Evolutionary conservation across 2,329 filamentous ascomycete species (phyloP), one percentile per base, ranked within the genome.

Genomic region (Blastomyces percursus): DNA sequence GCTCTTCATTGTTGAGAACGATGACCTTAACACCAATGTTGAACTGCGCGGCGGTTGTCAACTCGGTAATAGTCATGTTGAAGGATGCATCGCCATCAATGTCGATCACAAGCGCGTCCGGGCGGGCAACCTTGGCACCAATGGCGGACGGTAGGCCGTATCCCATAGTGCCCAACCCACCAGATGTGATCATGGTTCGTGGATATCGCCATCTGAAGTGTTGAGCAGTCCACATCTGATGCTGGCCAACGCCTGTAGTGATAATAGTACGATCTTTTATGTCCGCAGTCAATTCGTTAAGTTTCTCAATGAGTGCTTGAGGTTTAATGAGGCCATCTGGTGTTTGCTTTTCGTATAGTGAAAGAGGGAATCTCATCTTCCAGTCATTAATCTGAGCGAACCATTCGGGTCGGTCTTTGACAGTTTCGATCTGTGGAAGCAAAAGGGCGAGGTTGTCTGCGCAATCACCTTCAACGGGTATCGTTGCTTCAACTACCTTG

Each of bases 51-150:
- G 92, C 92, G 1, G 93, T 96, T 55, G 89, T 90, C 61, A 99
- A 86, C 79, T 99, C 94, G 1, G 93, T 96, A 64, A 96, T 82
- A 6, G 94, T 97, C 94, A 99, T 97, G 82, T 91, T 90, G 81
- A 99, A 97, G 3, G 92, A 96, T n/a, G 93, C 94, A 74, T 97
- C 94, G 66, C 94, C 94, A 74, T 99, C 94, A 71, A 97, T 95
- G 75, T 97, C 93, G 64, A 97, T 86, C 64, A 97, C 93, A 59
- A 96, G 84, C 65, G 89, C 86, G 60, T 96, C 89, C 2, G 87
- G 87, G 55, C 82, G 82, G 21, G 86, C 89, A 59, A 96, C 93
- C 82, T 96, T 96, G 71, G 91, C 92, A 66, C 94, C 94, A 67
- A 97, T 97, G 66, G 94, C 92, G 30, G 92, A 90, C 30, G 94